A percentile compares a stretch with the other conserved stretches of the same genome.
These are phyloP conservation scores for Linderniella brevidens DNA, from an alignment of 257 asterid genomes.

Conservation along the genomic window DNA sequence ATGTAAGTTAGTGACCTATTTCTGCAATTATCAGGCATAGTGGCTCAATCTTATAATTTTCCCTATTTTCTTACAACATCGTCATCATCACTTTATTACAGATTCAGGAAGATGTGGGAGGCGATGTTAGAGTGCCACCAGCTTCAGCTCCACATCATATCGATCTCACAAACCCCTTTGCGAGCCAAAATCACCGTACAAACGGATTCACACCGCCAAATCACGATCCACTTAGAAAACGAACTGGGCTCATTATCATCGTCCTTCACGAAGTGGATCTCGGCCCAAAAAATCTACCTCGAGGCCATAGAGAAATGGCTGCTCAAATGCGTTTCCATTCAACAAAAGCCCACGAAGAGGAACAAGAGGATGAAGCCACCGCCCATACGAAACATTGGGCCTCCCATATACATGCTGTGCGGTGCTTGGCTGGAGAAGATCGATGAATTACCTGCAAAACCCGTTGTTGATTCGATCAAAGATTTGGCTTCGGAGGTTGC, in stretches of 20 bases:
- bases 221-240: conserved; percentile 33
- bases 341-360: conserved; percentile 43
- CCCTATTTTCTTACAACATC: not conserved
- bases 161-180: conserved; percentile 45
- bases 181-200: conserved; percentile 29
- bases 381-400: conserved; percentile 48
- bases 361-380: conserved; percentile 37
- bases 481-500: conserved; percentile 56
- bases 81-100: conserved; percentile 14
- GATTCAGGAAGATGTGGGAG: conserved; percentile 90
- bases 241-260: conserved; percentile 40
- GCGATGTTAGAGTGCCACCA: conserved; percentile 66
- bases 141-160: conserved; percentile 64
- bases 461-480: conserved; percentile 50
- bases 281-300: conserved; percentile 54
- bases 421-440: conserved; percentile 66
- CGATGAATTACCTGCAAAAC: conserved; percentile 34
- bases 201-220: conserved; percentile 43
- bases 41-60: too few species aligned
- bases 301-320: conserved; percentile 85
- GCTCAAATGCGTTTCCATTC: conserved; percentile 44
- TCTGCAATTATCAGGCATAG: too few species aligned
- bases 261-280: conserved; percentile 67
- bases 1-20: too few species aligned
- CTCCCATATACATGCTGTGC: conserved; percentile 77